Evolutionary conservation across 192 early-diverging fungal species (phyloP).

Genomic region (Backusella psychrophila): DNA sequence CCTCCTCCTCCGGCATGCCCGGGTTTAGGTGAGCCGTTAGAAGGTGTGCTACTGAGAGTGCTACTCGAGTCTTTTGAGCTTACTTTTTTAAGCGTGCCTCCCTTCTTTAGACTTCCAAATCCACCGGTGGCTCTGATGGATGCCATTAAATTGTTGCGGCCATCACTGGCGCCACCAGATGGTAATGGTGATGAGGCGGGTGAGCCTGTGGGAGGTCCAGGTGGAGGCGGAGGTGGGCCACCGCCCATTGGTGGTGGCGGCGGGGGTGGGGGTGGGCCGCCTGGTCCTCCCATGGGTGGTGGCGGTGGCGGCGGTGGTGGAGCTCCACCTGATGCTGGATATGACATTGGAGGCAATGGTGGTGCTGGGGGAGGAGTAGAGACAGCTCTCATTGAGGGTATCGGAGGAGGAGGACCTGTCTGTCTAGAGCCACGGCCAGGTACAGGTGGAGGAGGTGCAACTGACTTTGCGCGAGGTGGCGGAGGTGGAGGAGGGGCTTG

Average conservation of each 20-base stretch:
- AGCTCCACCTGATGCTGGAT: background rate
- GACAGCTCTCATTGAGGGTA: background rate
- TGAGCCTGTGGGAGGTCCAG: conserved; percentile 4
- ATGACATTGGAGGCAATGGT: background rate
- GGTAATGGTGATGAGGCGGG: background rate
- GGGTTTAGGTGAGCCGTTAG: background rate
- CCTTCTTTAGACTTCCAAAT: conserved; percentile 41
- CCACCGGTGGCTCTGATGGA: conserved; percentile 50
- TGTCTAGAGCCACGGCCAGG: conserved; percentile 17
- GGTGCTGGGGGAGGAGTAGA: conserved; percentile 9
- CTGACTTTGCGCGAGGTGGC: conserved; percentile 25
- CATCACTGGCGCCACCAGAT: conserved; percentile 1
- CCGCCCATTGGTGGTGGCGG: background rate
- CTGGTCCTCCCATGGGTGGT: background rate
- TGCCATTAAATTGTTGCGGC: conserved; percentile 41
- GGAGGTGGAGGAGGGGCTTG: conserved; percentile 29
- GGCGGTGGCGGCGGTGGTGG: background rate
- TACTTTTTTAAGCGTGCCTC: background rate
- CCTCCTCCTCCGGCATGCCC: background rate
- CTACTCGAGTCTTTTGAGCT: background rate
- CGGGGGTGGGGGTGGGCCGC: background rate
- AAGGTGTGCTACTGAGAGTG: background rate
- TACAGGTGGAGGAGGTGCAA: conserved; percentile 26
- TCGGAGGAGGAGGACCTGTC: conserved; percentile 15
- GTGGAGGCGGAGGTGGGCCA: background rate